Base-by-base conservation (phyloP, 2,329 filamentous ascomycete genomes). In the Spiromastix sp. region DNA sequence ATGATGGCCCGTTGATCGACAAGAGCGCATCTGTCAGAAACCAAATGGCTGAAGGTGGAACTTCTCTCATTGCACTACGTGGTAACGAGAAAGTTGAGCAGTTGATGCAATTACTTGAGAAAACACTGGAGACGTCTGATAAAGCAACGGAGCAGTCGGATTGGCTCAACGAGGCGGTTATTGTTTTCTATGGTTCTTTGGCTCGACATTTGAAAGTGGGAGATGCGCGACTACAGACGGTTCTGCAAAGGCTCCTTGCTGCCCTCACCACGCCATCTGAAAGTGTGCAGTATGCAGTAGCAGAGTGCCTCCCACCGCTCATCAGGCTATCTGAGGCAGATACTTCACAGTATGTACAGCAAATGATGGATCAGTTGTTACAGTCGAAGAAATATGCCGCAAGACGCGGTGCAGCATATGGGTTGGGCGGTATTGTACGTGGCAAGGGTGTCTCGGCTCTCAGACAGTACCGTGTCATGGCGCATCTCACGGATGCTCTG, bases 251-350 rank as follows among this genome's bases (percentile, higher is more conserved):
- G 42, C 69, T 98, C 15, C 70, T 98, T 37, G 76, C 78, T 15
- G 95, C 93, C 5, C 68, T 98, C 29, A 91, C 81, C 56, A 96
- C 89, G 9, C 91, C 91, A 18, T 96, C 91, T 0, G 91, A 98
- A 59, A 87, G 85, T 11, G 91, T 98, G 2, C 91, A 98, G 59
- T 95, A 91, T 55, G 91, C 91, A 30, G 87, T 96, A 39, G 86
- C 93, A 3, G 85, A 91, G 51, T 98, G 91, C 50, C 67, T 98
- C 15, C 89, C 91, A 10, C 87, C 91, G 1, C 70, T 98, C n/a
- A 77, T 98, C 20, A 79, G 77, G 39, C 81, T 85, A 2, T 89
- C 82, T 30, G 74, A 74, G 19, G 77, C 87, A 41, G 82, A 89
- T 51, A 78, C 82, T 3, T 74, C 78, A 21, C 76, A 79, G 32